These are phyloP conservation scores for Lactifluus volemus DNA, from an alignment of 768 basidiomycete species.

Conservation along the genomic window DNA sequence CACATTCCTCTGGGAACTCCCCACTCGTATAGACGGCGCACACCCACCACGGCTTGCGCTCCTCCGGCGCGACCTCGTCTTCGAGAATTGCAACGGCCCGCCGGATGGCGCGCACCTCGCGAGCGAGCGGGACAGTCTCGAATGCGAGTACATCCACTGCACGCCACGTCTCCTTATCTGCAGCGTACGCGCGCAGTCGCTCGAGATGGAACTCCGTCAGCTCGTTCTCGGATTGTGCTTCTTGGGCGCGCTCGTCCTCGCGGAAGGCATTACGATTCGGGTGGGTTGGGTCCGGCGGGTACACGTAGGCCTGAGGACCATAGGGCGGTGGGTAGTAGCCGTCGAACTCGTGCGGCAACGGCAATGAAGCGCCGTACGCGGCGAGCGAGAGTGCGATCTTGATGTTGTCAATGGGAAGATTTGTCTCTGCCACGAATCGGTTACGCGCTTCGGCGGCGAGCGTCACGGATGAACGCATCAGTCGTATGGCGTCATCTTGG, in stretches of 20 bases:
- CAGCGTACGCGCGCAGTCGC: conserved; percentile 46
- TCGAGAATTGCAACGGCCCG: conserved; percentile 42
- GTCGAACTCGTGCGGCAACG: conserved; percentile 61
- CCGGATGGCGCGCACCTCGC: conserved; percentile 60
- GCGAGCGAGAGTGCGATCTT: conserved; percentile 64
- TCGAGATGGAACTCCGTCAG: conserved; percentile 56
- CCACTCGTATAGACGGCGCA: conserved; percentile 53
- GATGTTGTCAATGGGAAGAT: conserved; percentile 22
- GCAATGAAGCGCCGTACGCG: conserved; percentile 60
- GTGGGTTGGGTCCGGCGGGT: conserved; percentile 7
- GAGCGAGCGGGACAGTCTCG: conserved; percentile 64
- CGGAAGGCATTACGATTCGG: conserved; percentile 38
- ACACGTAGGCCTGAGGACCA: conserved; percentile 41
- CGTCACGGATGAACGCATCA: conserved; percentile 46
- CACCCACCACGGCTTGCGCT: conserved; percentile 67
- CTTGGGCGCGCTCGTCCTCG: conserved; percentile 25
- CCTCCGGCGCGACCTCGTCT: conserved; percentile 16
- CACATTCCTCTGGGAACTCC: conserved; percentile 34
- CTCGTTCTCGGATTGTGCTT: conserved; percentile 36
- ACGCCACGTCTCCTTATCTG: conserved; percentile 42
- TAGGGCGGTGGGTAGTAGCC: conserved; percentile 72
- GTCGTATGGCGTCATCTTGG: conserved; percentile 31
- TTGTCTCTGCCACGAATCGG: conserved; percentile 26
- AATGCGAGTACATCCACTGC: conserved; percentile 59
- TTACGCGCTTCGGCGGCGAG: conserved; percentile 42